These are phyloP conservation scores for Starmerella apicola DNA, from an alignment of 805 yeast genomes.

Conservation along the genomic window DNA sequence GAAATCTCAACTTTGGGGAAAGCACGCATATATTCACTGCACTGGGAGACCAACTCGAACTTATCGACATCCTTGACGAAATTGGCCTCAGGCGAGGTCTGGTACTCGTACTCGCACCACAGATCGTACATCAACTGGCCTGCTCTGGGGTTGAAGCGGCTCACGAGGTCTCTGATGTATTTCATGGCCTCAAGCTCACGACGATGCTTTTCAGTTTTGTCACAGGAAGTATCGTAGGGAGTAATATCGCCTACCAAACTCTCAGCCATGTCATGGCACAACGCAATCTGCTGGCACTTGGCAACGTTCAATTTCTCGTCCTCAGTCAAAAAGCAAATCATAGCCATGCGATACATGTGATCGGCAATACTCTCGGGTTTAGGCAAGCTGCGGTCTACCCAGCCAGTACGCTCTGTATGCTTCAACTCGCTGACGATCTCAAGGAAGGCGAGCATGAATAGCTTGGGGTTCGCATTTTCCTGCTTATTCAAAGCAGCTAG, in stretches of 20 bases:
- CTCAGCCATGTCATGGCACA: constrained; percentile 92
- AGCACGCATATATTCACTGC: constrained; percentile 55
- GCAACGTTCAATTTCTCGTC: constrained; percentile 43
- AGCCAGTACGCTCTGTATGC: constrained; percentile 79
- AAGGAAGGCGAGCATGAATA: constrained; percentile 35
- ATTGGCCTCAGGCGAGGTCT: constrained; percentile 66
- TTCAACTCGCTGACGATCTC: constrained; percentile 64
- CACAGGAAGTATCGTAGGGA: constrained; percentile 53
- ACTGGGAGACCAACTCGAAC: constrained; percentile 55
- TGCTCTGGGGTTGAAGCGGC: constrained; percentile 50
- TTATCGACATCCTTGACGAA: constrained; percentile 92
- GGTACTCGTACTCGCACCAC: constrained; percentile 86
- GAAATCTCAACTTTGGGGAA: constrained; percentile 45
- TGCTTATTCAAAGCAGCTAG: constrained; percentile 21
- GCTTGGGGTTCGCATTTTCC: constrained; percentile 15
- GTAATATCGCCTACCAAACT: constrained; percentile 89
- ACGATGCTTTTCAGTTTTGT: constrained; percentile 70
- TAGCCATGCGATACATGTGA: constrained; percentile 91
- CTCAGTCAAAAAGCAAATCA: constrained; percentile 58
- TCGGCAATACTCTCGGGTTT: constrained; percentile 70
- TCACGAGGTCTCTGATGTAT: constrained; percentile 48
- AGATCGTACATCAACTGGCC: constrained; percentile 53
- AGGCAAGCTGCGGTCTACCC: constrained; percentile 60
- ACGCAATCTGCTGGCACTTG: constrained; percentile 71
- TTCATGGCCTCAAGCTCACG: constrained; percentile 65